Evolutionary conservation across 768 basidiomycete genomes (phyloP).

Genomic region (Suillus subalutaceus): DNA sequence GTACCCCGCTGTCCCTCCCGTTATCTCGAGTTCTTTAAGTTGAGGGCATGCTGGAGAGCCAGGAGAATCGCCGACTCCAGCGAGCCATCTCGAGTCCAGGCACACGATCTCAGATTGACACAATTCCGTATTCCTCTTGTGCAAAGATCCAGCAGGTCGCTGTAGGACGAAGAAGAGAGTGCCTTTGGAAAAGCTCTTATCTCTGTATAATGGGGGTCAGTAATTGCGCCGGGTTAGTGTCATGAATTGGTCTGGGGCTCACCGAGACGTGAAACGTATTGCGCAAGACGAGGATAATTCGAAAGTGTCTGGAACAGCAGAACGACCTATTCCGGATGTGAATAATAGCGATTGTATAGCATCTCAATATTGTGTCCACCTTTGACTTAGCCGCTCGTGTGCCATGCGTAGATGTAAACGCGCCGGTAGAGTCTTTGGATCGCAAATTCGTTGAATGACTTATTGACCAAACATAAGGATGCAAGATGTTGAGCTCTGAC

Average conservation of each 20-base stretch:
- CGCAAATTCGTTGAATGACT: constrained; percentile 54
- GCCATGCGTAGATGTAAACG: constrained; percentile 71
- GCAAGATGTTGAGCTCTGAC: constrained; percentile 56
- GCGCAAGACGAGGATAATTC: constrained; percentile 55
- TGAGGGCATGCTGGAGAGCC: constrained; percentile 46
- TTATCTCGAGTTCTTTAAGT: constrained; percentile 72
- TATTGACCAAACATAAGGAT: constrained; percentile 58
- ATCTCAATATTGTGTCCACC: constrained; percentile 37
- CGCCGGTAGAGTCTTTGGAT: constrained; percentile 56
- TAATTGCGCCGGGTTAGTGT: constrained; percentile 7
- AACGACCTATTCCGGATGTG: constrained; percentile 46
- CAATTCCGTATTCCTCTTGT: constrained; percentile 61
- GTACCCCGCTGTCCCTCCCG: constrained; percentile 54
- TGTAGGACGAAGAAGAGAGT: constrained; percentile 31
- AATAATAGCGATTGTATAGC: neutral
- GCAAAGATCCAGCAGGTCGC: constrained; percentile 43
- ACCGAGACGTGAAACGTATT: constrained; percentile 62
- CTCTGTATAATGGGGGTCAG: constrained; percentile 41
- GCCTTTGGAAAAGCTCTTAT: constrained; percentile 75
- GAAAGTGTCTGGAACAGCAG: constrained; percentile 66
- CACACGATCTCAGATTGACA: constrained; percentile 59
- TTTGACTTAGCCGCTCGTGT: constrained; percentile 65
- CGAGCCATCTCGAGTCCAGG: constrained; percentile 83
- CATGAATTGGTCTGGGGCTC: constrained; percentile 22
- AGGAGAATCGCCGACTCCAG: constrained; percentile 59